phyloP scores from a whole-genome alignment of 2,329 filamentous ascomycete species.

The Pseudonectria foliicola region DNA sequence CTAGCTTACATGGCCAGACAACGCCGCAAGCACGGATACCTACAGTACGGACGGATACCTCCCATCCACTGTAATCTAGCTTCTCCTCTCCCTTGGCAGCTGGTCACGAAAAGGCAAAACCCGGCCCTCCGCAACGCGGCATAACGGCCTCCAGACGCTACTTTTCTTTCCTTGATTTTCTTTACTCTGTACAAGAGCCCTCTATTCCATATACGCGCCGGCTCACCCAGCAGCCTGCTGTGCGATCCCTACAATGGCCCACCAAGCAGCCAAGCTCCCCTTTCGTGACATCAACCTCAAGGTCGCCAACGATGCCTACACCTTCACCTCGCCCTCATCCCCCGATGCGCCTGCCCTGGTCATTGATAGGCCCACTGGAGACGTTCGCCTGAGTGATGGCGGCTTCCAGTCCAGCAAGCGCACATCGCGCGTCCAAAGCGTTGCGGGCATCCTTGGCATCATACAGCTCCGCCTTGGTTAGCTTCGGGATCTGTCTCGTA shows the following conservation, averaged over 20 bases:
- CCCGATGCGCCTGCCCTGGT: constrained; percentile 82
- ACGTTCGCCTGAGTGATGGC: constrained; percentile 78
- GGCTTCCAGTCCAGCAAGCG: constrained; percentile 69
- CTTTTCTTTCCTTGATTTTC: no score
- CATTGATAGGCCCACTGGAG: constrained; percentile 85
- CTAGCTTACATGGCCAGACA: neutral
- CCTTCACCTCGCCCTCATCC: constrained; percentile 92
- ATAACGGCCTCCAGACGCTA: no score
- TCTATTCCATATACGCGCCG: constrained; percentile 2
- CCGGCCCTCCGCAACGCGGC: no score
- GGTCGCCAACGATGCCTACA: constrained; percentile 84
- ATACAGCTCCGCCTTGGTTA: constrained; percentile 88
- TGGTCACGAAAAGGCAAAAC: no score
- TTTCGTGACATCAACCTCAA: constrained; percentile 98
- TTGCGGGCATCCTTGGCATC: constrained; percentile 89
- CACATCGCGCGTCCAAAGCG: constrained; percentile 69
- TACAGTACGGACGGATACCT: no score
- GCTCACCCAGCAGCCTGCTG: constrained; percentile 8
- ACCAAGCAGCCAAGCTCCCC: constrained; percentile 44
- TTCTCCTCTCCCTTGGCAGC: no score
- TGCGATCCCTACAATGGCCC: constrained; percentile 27
- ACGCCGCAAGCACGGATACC: constrained; percentile 4
- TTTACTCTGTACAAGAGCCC: neutral
- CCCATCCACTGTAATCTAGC: no score
- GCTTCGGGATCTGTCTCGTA: constrained; percentile 16